phyloP scores from a whole-genome alignment of 345 rosid species.

The Psidium guajava region DNA sequence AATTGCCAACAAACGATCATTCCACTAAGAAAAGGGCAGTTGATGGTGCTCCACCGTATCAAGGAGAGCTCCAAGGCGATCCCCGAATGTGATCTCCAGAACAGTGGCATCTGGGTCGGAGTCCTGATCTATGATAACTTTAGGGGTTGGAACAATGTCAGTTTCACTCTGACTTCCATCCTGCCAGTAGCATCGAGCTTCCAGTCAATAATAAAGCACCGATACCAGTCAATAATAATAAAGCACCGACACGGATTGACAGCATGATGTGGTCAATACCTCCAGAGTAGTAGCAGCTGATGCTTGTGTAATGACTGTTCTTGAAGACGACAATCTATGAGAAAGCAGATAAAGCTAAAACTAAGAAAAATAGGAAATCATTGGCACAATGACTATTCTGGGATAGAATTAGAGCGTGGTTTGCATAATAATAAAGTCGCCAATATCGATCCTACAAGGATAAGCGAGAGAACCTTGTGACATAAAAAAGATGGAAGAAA shows the following conservation, averaged over 20 bases:
- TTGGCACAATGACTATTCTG: background rate
- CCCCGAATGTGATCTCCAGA: conserved; percentile 83
- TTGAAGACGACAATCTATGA: conserved; percentile 40
- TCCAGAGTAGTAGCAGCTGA: conserved; percentile 61
- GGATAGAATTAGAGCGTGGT: background rate
- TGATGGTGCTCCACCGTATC: conserved; percentile 51
- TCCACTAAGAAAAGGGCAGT: background rate
- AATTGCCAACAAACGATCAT: background rate
- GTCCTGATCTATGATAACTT: conserved; percentile 88
- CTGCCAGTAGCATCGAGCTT: conserved; percentile 23
- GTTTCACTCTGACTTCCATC: conserved; percentile 49
- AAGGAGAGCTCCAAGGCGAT: conserved; percentile 95
- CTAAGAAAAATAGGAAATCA: background rate
- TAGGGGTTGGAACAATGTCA: conserved; percentile 74
- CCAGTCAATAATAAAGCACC: background rate
- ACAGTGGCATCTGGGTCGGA: conserved; percentile 86
- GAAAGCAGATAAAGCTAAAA: conserved; percentile 1
- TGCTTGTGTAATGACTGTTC: conserved; percentile 30
- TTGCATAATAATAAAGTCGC: background rate
- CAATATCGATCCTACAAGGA: background rate
- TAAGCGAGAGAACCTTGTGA: background rate
- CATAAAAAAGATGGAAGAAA: background rate
- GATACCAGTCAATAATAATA: background rate
- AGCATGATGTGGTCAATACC: conserved; percentile 30
- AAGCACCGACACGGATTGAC: background rate